phyloP scores from a whole-genome alignment of 108 stramenopile species.

The Cyclotella kingstonii region DNA sequence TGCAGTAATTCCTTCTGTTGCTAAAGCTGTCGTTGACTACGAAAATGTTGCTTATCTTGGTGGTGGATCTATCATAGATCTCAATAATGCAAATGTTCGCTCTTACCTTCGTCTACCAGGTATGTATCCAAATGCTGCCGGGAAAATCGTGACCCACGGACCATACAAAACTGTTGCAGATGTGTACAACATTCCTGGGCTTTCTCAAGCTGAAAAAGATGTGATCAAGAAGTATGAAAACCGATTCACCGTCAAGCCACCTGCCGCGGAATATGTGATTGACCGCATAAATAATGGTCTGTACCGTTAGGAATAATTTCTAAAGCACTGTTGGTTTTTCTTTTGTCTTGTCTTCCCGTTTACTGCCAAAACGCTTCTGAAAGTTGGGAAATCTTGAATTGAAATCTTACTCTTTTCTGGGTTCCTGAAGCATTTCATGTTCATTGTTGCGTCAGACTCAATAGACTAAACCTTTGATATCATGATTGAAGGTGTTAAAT shows the following conservation, averaged over 20 bases:
- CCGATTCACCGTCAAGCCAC: constrained; percentile 79
- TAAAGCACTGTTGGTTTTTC: too few species aligned
- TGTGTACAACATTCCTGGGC: constrained; percentile 92
- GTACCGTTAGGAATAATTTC: constrained; percentile 90
- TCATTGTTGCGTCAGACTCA: too few species aligned
- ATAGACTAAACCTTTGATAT: too few species aligned
- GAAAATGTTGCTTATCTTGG: constrained; percentile 79
- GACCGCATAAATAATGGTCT: constrained; percentile 97
- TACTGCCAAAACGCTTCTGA: too few species aligned
- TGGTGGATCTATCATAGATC: constrained; percentile 76
- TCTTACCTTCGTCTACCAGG: constrained; percentile 95
- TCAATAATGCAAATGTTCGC: constrained; percentile 98
- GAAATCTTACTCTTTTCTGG: too few species aligned
- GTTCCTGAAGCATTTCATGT: too few species aligned
- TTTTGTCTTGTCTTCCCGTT: too few species aligned
- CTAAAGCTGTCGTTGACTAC: constrained; percentile 84
- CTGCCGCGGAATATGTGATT: constrained; percentile 83
- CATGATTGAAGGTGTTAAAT: too few species aligned
- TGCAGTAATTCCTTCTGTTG: constrained; percentile 65
- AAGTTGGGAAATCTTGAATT: too few species aligned
- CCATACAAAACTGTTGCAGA: constrained; percentile 93
- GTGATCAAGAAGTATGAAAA: constrained; percentile 96
- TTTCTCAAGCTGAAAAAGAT: constrained; percentile 87
- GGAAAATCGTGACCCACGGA: constrained; percentile 95
- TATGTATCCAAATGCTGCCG: constrained; percentile 94